A percentile compares a stretch with the other conserved stretches of the same genome.
Evolutionary conservation across 139 green algal species (phyloP).

Genomic region (Chlamydomonas eustigma): DNA sequence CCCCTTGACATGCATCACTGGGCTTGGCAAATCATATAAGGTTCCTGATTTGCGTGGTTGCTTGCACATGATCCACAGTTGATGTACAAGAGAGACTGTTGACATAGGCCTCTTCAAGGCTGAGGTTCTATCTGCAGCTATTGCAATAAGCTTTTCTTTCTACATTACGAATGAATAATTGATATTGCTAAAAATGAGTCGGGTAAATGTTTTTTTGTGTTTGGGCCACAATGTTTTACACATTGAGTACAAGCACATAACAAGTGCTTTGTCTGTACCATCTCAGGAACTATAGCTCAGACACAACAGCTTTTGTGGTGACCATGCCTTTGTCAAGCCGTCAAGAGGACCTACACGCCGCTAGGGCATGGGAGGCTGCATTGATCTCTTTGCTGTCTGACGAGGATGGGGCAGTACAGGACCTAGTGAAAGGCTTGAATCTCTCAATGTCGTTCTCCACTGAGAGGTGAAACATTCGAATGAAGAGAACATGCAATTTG

Average conservation of each 20-base stretch:
- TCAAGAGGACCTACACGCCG: slow-evolving; percentile 18
- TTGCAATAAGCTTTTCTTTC: too few species aligned
- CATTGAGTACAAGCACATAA: background rate
- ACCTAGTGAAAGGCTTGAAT: slow-evolving; percentile 32
- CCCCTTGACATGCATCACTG: too few species aligned
- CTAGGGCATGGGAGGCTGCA: slow-evolving; percentile 74
- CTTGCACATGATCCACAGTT: too few species aligned
- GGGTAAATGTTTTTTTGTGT: background rate
- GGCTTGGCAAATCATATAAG: too few species aligned
- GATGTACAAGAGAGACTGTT: too few species aligned
- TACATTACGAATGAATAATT: too few species aligned
- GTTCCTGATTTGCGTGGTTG: too few species aligned
- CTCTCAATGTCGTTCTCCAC: slow-evolving; percentile 71
- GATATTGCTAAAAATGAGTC: too few species aligned
- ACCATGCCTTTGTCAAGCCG: slow-evolving; percentile 65
- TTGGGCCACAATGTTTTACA: background rate
- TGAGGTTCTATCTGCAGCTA: too few species aligned
- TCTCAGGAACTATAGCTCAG: slow-evolving; percentile 53
- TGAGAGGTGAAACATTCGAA: slow-evolving; percentile 48
- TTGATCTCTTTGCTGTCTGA: slow-evolving; percentile 57
- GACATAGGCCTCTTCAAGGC: too few species aligned
- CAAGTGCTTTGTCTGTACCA: background rate
- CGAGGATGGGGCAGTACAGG: slow-evolving; percentile 30
- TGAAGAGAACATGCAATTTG: too few species aligned
- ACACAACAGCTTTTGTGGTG: slow-evolving; percentile 78